Evolutionary conservation across 331 rosid species (phyloP).

Genomic region (Saraca asoca): DNA sequence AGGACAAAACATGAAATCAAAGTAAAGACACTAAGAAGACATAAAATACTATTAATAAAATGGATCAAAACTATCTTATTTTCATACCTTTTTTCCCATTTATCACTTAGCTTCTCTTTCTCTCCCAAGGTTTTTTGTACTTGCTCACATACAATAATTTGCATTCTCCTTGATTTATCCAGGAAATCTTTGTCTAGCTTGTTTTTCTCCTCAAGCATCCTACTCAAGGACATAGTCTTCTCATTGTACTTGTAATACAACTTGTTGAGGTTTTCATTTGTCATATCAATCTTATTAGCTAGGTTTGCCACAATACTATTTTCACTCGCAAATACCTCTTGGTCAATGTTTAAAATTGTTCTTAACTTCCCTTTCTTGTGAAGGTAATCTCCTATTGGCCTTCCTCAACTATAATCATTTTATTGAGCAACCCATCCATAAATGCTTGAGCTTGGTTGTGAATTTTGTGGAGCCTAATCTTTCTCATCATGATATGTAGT

Average conservation of each 20-base stretch:
- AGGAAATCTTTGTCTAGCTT: constrained; percentile 64
- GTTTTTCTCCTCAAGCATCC: too few relatives aligned
- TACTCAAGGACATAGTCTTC: too few relatives aligned
- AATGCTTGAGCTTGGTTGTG: constrained; percentile 44
- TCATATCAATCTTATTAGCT: too few relatives aligned
- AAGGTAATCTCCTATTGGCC: constrained; percentile 76
- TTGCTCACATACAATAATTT: constrained; percentile 59
- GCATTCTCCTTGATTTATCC: constrained; percentile 79
- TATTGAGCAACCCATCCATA: constrained; percentile 93
- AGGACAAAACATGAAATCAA: too few relatives aligned
- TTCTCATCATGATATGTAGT: constrained; percentile 47
- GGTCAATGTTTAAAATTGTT: too few relatives aligned
- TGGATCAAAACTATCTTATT: too few relatives aligned
- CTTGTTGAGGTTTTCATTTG: too few relatives aligned
- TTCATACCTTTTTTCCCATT: constrained; percentile 72
- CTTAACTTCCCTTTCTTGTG: constrained; percentile 73
- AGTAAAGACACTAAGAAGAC: too few relatives aligned
- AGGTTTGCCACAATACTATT: too few relatives aligned
- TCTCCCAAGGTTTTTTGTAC: constrained; percentile 70
- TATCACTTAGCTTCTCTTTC: constrained; percentile 72
- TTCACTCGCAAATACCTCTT: too few relatives aligned
- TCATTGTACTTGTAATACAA: too few relatives aligned
- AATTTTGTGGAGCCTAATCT: constrained; percentile 55
- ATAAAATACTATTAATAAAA: too few relatives aligned
- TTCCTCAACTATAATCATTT: constrained; percentile 65